Base-by-base conservation (phyloP, 495 filamentous ascomycete genomes). In the Xylaria acuta region DNA sequence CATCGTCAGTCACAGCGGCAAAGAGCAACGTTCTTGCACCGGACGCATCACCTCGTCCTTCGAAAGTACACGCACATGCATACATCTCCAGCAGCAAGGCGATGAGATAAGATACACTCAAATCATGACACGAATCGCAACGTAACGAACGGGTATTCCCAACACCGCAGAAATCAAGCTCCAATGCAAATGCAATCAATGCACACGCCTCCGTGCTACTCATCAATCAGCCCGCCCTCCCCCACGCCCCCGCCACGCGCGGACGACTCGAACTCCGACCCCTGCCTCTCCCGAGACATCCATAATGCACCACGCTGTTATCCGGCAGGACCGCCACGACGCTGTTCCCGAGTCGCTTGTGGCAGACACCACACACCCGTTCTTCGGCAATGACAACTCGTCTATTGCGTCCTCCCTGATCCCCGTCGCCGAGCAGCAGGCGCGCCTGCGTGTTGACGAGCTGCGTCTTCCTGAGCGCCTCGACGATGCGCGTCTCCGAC, bases 341-440 rank as follows among this genome's bases (percentile, higher is more conserved):
- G 80, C 92, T 96, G 18, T 93, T 90, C 8, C 97, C 96, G 73
- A 99, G 87, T 69, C 96, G 83, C 83, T 97, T 98, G 80, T 97
- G 91, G 79, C 96, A 99, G 47, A 96, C 92, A 14, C 92, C 90
- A 79, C 96, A 99, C 30, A 96, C 91, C 70, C 93, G 86, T 74
- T 98, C 94, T 75, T 99, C 95, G 2, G 84, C 86, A 70, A 99
- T 88, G 9, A 94, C 88, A 40, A 97, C 94, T 72, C 91, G 85
- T 69, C 92, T 84, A 75, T 92, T 94, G 73, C 90, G 83, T 5
- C 88, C 86, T 14, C 49, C 49, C 47, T 22, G 16, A 8, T 12
- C 69, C 34, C 84, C 89, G 73, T 92, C 92, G 6, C 90, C 91
- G 22, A 97, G 85, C 40, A 93, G 77, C 49, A 97, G 82, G 56